Conservation (phyloP, 805 yeast genomes). For the Candida boidinii region DNA sequence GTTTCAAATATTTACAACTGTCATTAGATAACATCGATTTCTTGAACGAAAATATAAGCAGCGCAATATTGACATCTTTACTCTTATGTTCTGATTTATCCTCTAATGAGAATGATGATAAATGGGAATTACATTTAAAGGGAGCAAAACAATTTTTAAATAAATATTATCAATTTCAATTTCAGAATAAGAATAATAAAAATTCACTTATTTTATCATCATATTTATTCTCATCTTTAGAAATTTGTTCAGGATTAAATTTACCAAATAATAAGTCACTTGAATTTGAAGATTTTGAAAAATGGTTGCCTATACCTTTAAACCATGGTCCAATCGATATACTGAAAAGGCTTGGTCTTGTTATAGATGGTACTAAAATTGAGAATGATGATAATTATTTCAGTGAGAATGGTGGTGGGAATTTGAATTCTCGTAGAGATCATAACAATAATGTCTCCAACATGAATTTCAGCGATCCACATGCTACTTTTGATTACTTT, state of each 20-base stretch:
- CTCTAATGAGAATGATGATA: conserved; percentile 38
- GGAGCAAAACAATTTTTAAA: conserved; percentile 56
- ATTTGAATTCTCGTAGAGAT: no score
- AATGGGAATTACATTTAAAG: conserved; percentile 54
- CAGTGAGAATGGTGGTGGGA: conserved; percentile 9
- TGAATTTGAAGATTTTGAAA: conserved; percentile 32
- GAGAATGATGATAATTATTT: conserved; percentile 4
- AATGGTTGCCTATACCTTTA: conserved; percentile 18
- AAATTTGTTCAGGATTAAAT: conserved; percentile 46
- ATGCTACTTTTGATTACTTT: no score
- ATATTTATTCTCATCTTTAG: conserved; percentile 36
- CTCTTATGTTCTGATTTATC: conserved; percentile 55
- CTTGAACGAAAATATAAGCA: conserved; percentile 44
- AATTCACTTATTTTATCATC: conserved; percentile 14
- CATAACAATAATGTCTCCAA: conserved; percentile 1
- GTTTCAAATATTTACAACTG: conserved; percentile 48
- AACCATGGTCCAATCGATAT: conserved; percentile 16
- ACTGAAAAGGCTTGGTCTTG: conserved; percentile 17
- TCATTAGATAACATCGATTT: conserved; percentile 28
- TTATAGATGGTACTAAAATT: conserved; percentile 13
- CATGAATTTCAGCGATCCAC: no score
- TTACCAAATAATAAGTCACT: conserved; percentile 44
- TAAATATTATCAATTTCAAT: conserved; percentile 31
- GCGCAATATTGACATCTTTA: conserved; percentile 56
- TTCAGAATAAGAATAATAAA: conserved; percentile 3